phyloP scores from a whole-genome alignment of 2,329 filamentous ascomycete genomes.

The Aspergillus sp. region DNA sequence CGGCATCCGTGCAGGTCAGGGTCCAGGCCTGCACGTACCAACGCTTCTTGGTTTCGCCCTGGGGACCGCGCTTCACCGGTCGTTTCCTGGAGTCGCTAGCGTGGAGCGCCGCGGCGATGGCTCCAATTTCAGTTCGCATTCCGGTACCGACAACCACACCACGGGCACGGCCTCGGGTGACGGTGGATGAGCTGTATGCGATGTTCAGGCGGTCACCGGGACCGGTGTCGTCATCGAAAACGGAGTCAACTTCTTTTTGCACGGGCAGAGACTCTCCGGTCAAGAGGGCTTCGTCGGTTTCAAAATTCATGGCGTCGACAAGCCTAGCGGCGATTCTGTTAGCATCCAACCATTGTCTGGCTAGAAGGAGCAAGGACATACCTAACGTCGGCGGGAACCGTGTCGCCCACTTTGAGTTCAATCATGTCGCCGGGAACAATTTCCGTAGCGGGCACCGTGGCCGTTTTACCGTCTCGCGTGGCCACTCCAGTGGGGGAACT shows the following conservation, averaged over 20 bases:
- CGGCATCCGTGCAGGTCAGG: conserved; percentile 56
- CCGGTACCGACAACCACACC: conserved; percentile 62
- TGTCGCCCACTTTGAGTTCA: conserved; percentile 58
- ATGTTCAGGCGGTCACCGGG: conserved; percentile 62
- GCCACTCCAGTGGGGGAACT: conserved; percentile 59
- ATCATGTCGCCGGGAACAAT: conserved; percentile 64
- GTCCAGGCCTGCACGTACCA: conserved; percentile 54
- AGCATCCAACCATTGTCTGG: conserved; percentile 26
- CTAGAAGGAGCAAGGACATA: conserved; percentile 33
- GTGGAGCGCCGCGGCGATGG: conserved; percentile 64
- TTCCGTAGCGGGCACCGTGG: conserved; percentile 55
- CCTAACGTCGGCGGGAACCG: conserved; percentile 61
- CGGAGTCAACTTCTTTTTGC: conserved; percentile 48
- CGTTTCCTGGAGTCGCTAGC: conserved; percentile 56
- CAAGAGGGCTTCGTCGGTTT: conserved; percentile 67
- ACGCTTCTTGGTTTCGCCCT: conserved; percentile 52
- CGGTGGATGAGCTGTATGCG: conserved; percentile 61
- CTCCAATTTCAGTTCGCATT: conserved; percentile 64
- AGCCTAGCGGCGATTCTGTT: conserved; percentile 29
- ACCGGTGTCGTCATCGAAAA: conserved; percentile 53
- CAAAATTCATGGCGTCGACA: conserved; percentile 67
- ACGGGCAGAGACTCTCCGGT: conserved; percentile 64
- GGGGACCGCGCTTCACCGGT: conserved; percentile 52
- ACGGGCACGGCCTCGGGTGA: conserved; percentile 60
- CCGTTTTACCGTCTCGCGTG: conserved; percentile 57